Evolutionary conservation across 345 rosid species (phyloP).

Genomic region (Turritis glabra): DNA sequence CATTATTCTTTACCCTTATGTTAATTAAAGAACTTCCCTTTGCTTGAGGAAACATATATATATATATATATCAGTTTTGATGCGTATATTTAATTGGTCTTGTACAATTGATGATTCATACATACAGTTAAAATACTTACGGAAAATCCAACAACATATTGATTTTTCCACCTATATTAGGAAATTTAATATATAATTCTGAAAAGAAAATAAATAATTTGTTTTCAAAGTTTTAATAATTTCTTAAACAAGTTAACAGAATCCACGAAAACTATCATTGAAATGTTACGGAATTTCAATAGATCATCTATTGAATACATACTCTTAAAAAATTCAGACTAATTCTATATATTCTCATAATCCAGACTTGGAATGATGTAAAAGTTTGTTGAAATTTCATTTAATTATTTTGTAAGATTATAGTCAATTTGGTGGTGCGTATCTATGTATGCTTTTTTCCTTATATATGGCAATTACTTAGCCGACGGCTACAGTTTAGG

Average conservation of each 20-base stretch:
- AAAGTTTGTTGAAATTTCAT: neutral
- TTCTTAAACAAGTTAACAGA: neutral
- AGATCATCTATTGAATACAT: neutral
- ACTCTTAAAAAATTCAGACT: no score
- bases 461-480: neutral
- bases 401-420: neutral
- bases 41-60: slow-evolving; percentile 33
- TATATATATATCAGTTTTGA: neutral
- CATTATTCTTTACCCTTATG: slow-evolving; percentile 35
- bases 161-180: neutral
- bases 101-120: neutral
- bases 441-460: neutral
- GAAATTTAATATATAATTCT: neutral
- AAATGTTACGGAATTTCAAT: neutral
- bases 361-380: no score
- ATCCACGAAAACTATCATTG: neutral
- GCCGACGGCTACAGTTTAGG: slow-evolving; percentile 20
- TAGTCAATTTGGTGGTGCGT: no score
- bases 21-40: slow-evolving; percentile 32
- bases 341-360: neutral
- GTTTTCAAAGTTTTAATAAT: no score
- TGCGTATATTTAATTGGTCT: neutral
- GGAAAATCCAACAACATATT: neutral
- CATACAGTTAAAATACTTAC: neutral
- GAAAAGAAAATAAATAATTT: neutral